Evolutionary conservation across 2,329 filamentous ascomycete genomes (phyloP), one percentile per base, ranked within the genome.

Genomic region (Clonostachys rhizophaga): DNA sequence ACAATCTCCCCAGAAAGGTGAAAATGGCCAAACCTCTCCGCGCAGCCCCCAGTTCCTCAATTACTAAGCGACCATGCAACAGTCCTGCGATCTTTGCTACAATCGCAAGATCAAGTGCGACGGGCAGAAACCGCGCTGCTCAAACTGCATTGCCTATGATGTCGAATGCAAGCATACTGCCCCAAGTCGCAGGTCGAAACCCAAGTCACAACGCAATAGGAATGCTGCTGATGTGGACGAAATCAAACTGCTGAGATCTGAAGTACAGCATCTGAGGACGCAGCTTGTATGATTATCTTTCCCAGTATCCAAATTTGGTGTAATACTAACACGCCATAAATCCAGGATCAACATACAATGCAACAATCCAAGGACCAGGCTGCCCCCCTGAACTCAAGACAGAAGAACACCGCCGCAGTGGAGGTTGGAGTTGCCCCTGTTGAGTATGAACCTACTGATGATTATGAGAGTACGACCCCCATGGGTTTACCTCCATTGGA

Each of bases 101-200:
- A 41, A 35, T 33, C 45, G 42, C 16, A 49, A 43, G 36, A 41
- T 49, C 40, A 49, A 49, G 33, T 49, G 47, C 36, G 44, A 49
- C 17, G 41, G 20, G 37, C 16, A 34, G 7, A 10, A 14, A n/a
- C 47, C 47, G n/a, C 44, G 41, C n/a, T 49, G 47, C 44, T 47
- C 44, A 16, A 39, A 47, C 12, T 49, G 47, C 35, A n/a, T 16
- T 11, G 16, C 42, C 3, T 44, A 49, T 16, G 18, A 43, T 6
- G 20, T 13, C 13, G 44, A 49, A 12, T 49, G 47, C 35, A 49
- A 44, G 17, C 39, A 49, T 41, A 20, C 37, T n/a, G 47, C 44
- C 7, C 24, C 40, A 11, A 46, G 47, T 34, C 47, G 47, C 12
- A 43, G 24, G 47, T 41, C 43, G 34, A 46, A 42, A 36, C 34